Percentiles rank a stretch among this genome's conserved stretches.
phyloP scores from a whole-genome alignment of 1,284 basidiomycete species.

The Puccinia brachypodii region DNA sequence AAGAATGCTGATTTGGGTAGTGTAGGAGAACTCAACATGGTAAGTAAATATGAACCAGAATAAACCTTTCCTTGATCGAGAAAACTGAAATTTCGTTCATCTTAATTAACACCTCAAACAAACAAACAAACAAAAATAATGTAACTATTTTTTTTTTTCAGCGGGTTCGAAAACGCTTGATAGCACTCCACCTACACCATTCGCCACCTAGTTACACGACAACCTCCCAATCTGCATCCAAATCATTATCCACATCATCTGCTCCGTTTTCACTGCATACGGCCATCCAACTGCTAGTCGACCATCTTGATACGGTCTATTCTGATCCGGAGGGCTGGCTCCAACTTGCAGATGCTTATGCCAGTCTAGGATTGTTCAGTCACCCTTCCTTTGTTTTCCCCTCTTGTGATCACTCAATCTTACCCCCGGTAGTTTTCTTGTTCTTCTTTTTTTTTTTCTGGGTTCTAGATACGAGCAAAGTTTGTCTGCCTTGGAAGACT shows the following conservation, averaged over 20 bases:
- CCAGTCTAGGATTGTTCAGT: conserved; percentile 71
- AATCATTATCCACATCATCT: conserved; percentile 40
- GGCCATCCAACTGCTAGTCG: conserved; percentile 72
- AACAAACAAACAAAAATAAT: not conserved
- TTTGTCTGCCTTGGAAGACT: conserved; percentile 75
- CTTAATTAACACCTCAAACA: too few species aligned
- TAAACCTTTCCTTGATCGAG: not conserved
- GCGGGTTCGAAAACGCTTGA: conserved; percentile 80
- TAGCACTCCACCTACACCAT: conserved; percentile 64
- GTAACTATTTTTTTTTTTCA: conserved; percentile 54
- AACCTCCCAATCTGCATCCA: conserved; percentile 61
- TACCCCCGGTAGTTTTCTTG: not conserved
- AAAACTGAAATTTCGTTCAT: not conserved
- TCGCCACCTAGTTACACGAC: conserved; percentile 58
- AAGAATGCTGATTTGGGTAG: conserved; percentile 21
- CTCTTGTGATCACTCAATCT: not conserved
- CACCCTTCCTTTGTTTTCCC: not conserved
- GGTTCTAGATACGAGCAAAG: conserved; percentile 64
- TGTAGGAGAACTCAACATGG: conserved; percentile 71
- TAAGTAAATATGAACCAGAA: conserved; percentile 59
- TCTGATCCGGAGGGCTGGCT: conserved; percentile 89
- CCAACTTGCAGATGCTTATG: conserved; percentile 85
- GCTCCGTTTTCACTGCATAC: conserved; percentile 57
- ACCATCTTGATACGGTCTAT: conserved; percentile 88
- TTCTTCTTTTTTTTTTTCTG: conserved; percentile 12